Evolutionary conservation across 2,329 filamentous ascomycete species (phyloP).

Genomic region (Beauveria bassiana): DNA sequence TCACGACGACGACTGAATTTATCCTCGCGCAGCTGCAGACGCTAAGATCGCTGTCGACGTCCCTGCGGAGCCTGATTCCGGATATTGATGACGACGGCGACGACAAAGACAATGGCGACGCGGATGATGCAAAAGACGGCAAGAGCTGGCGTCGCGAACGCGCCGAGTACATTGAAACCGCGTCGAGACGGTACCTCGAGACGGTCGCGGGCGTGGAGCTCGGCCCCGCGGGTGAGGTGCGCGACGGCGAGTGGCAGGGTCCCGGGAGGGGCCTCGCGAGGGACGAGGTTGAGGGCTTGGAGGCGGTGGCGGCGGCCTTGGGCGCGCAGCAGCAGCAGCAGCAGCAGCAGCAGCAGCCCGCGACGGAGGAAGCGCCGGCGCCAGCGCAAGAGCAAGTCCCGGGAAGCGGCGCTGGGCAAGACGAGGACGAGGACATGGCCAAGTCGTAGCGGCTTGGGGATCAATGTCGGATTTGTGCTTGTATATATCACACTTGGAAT

Average conservation of each 20-base stretch:
- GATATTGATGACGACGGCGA: constrained; percentile 38
- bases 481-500: background rate
- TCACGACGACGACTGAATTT: constrained; percentile 68
- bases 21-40: constrained; percentile 76
- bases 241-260: constrained; percentile 58
- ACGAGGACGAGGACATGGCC: constrained; percentile 11
- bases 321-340: background rate
- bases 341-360: background rate
- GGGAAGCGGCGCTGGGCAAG: background rate
- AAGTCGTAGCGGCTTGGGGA: background rate
- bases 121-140: constrained; percentile 23
- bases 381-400: background rate
- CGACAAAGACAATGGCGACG: constrained; percentile 22
- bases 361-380: background rate
- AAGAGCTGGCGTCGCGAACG: constrained; percentile 62
- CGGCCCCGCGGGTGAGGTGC: constrained; percentile 51
- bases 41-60: constrained; percentile 56
- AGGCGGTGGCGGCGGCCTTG: constrained; percentile 26
- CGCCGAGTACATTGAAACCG: constrained; percentile 73
- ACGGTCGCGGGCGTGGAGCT: constrained; percentile 58
- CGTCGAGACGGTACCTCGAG: constrained; percentile 71
- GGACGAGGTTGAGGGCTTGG: constrained; percentile 50
- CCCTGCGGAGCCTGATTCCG: constrained; percentile 57
- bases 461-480: background rate
- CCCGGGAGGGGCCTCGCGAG: constrained; percentile 40